A percentile compares a stretch with the other conserved stretches of the same genome.
Evolutionary conservation across 495 filamentous ascomycete species (phyloP).

Genomic region (Chaetomium tenue): DNA sequence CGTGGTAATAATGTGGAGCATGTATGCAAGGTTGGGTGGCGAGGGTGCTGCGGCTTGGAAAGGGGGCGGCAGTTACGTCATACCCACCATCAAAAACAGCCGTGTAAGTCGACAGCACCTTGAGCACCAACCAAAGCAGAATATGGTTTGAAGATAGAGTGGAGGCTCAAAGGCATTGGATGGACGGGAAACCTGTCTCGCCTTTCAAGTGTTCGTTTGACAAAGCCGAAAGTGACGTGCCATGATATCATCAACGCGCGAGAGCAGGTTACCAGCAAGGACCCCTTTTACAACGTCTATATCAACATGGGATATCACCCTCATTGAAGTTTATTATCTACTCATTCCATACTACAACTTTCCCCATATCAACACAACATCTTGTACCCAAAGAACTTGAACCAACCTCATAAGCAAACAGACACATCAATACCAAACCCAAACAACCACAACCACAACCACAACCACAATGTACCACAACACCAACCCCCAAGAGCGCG

Average conservation of each 20-base stretch:
- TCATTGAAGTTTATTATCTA: too few relatives aligned
- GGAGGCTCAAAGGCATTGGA: not conserved
- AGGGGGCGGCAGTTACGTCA: slow-evolving; percentile 12
- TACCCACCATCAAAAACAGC: slow-evolving; percentile 6
- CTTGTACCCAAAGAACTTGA: too few relatives aligned
- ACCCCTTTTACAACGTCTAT: not conserved
- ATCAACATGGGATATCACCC: not conserved
- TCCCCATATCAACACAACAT: too few relatives aligned
- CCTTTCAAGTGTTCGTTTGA: not conserved
- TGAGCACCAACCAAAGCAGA: not conserved
- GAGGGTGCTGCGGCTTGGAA: not conserved
- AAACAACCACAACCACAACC: not conserved
- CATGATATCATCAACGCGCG: slow-evolving; percentile 18
- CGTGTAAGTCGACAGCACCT: slow-evolving; percentile 2
- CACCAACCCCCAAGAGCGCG: slow-evolving; percentile 16
- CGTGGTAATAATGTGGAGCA: not conserved
- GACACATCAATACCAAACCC: not conserved
- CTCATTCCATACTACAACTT: too few relatives aligned
- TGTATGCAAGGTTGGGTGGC: not conserved
- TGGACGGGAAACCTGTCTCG: not conserved
- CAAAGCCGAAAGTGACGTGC: slow-evolving; percentile 14
- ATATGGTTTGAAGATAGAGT: not conserved
- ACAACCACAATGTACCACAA: slow-evolving; percentile 13
- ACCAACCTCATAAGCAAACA: too few relatives aligned
- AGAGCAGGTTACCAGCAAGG: not conserved